Evolutionary conservation across 306 rosid genomes (phyloP).

Genomic region (Castanea mollissima): DNA sequence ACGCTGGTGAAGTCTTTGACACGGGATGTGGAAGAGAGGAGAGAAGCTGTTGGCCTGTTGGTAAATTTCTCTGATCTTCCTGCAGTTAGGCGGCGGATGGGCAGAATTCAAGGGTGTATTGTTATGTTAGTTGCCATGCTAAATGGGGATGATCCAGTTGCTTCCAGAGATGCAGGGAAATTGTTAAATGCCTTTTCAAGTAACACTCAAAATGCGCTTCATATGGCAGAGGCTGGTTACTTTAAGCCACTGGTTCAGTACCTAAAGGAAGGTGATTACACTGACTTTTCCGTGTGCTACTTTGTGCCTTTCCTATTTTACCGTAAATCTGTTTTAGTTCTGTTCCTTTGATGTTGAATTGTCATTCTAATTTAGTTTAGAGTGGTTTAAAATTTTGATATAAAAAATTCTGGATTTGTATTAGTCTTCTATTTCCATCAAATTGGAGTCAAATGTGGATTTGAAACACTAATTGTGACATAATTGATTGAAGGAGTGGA

Average conservation of each 20-base stretch:
- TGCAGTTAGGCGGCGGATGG: conserved; percentile 62
- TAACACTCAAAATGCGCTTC: conserved; percentile 83
- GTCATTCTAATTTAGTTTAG: neutral
- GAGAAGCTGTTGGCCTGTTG: conserved; percentile 77
- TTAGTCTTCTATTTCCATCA: too few species aligned
- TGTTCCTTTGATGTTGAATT: neutral
- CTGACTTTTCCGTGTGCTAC: neutral
- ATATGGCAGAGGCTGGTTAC: conserved; percentile 96
- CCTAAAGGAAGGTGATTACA: conserved; percentile 66
- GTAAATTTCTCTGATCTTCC: conserved; percentile 61
- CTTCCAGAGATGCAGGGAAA: conserved; percentile 62
- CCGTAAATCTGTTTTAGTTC: neutral
- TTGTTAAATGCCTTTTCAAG: conserved; percentile 66
- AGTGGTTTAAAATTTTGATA: neutral
- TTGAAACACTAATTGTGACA: neutral
- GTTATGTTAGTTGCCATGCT: conserved; percentile 79
- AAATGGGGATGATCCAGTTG: conserved; percentile 67
- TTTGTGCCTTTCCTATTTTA: neutral
- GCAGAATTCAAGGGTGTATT: conserved; percentile 85
- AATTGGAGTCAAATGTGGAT: neutral
- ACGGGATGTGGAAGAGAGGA: conserved; percentile 75
- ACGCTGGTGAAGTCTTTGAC: conserved; percentile 67
- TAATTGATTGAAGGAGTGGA: neutral
- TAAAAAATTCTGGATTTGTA: too few species aligned
- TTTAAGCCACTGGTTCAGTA: conserved; percentile 71